Evolutionary conservation across 331 rosid genomes (phyloP), one percentile per base, ranked within the genome.

Genomic region (Saraca asoca): DNA sequence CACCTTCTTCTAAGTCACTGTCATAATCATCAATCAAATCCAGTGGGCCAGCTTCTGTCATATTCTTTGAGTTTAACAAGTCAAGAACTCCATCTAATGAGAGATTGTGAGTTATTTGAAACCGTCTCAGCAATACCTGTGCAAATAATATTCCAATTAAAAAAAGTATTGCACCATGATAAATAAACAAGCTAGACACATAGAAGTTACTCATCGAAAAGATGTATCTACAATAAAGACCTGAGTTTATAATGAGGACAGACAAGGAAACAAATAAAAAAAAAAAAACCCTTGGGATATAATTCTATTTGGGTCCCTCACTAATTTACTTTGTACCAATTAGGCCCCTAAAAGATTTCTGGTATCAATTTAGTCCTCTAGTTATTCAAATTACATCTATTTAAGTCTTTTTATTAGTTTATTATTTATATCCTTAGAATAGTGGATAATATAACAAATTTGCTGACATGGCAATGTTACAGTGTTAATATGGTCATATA

Each of bases 11-110:
- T 15, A 79, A 45, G 75, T 94, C 98, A 73, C 92, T 88, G 83
- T 81, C 71, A 44, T 90, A 82, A 60, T 94, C 95, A 53, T 90
- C 96, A 69, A 94, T 94, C 73, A 94, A 81, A 75, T 94, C 99
- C 67, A 90, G 62, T 18, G 97, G 90, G 29, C 99, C 97, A 66
- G 90, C 88, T 37, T 88, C 95, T 7, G 97, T 90, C 99, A 94
- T 94, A 66, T 88, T 94, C 83, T 86, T 90, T 34, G 99, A 90
- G 83, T 94, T 94, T 69, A 90, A 84, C 75, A 83, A 58, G 67
- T 94, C 96, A 53, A 94, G 95, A 49, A 94, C 96, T 69, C 99
- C 99, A 80, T 94, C 99, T 79, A 88, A 78, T 60, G 99, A 94
- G 62, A 90, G 91, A 78, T 94, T 94, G 70, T 62, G 86, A 65